Conservation (phyloP, 1,284 basidiomycete genomes). For the Anthracocystis walkeri region DNA sequence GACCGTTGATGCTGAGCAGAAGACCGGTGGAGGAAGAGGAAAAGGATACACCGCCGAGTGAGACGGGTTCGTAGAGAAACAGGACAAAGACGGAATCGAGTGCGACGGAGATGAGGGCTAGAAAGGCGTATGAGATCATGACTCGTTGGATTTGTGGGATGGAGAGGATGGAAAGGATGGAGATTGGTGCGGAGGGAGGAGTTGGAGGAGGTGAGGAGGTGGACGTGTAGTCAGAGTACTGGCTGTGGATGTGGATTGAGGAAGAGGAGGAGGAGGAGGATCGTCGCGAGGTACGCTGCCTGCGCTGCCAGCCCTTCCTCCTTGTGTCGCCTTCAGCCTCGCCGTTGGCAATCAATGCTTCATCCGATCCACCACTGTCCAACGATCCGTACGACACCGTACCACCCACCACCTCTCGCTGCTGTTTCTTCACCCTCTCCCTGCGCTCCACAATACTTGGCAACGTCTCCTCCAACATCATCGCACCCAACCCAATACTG, state of each 20-base stretch:
- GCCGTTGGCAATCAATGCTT: not conserved
- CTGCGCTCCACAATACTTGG: slow-evolving; percentile 43
- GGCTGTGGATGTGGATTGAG: slow-evolving; percentile 24
- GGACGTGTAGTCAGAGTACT: slow-evolving; percentile 43
- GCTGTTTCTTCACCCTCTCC: not conserved
- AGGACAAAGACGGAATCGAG: slow-evolving; percentile 55
- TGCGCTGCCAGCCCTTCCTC: too few relatives aligned
- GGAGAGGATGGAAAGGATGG: slow-evolving; percentile 25
- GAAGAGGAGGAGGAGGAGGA: slow-evolving; percentile 27
- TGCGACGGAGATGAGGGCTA: slow-evolving; percentile 41
- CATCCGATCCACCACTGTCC: too few relatives aligned
- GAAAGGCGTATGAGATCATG: slow-evolving; percentile 44
- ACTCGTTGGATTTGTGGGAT: slow-evolving; percentile 62
- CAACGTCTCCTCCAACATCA: slow-evolving; percentile 68
- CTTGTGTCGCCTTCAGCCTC: not conserved
- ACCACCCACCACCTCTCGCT: not conserved
- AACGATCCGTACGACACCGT: not conserved
- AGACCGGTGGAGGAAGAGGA: slow-evolving; percentile 43
- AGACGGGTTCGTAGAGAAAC: slow-evolving; percentile 52
- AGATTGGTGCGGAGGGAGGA: not conserved
- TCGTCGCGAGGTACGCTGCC: not conserved
- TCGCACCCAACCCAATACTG: slow-evolving; percentile 56
- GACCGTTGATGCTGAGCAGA: slow-evolving; percentile 63
- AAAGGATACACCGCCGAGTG: slow-evolving; percentile 47
- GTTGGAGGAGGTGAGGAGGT: slow-evolving; percentile 12